Evolutionary conservation across 108 stramenopile species (phyloP).

Genomic region (Fragilaria crotonensis): DNA sequence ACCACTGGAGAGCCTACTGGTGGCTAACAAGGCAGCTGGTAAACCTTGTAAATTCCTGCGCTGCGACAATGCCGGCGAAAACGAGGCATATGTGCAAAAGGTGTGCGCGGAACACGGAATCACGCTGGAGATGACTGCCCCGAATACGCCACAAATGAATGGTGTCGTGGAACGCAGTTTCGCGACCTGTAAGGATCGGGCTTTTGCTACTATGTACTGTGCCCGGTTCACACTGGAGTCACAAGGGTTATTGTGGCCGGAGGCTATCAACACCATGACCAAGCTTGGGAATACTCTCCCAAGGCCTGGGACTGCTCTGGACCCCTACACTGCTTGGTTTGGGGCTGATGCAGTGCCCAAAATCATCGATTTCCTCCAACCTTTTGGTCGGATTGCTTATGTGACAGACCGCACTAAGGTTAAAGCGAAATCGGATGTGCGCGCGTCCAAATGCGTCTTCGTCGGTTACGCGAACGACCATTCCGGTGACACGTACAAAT

Average conservation of each 20-base stretch:
- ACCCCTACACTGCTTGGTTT: not conserved
- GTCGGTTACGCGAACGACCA: constrained; percentile 1
- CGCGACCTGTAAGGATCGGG: not conserved
- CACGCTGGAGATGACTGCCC: constrained; percentile 4
- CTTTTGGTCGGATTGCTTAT: not conserved
- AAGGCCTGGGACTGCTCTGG: not conserved
- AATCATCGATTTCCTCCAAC: not conserved
- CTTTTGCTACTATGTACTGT: not conserved
- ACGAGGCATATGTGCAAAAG: too few relatives aligned
- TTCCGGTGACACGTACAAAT: not conserved
- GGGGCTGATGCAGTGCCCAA: not conserved
- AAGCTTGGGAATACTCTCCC: not conserved
- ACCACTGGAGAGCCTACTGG: too few relatives aligned
- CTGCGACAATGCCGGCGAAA: not conserved
- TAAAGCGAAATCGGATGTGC: not conserved
- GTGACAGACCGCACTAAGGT: not conserved
- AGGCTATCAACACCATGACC: not conserved
- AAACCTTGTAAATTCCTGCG: too few relatives aligned
- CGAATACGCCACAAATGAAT: constrained; percentile 9
- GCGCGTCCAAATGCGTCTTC: not conserved
- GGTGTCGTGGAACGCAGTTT: constrained; percentile 8
- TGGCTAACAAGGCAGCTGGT: too few relatives aligned
- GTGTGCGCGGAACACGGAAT: not conserved
- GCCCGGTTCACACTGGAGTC: not conserved
- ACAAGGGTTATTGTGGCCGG: not conserved